Evolutionary conservation across 768 basidiomycete genomes (phyloP), one percentile per base, ranked within the genome.

Genomic region (Hemileccinum rubropunctum): DNA sequence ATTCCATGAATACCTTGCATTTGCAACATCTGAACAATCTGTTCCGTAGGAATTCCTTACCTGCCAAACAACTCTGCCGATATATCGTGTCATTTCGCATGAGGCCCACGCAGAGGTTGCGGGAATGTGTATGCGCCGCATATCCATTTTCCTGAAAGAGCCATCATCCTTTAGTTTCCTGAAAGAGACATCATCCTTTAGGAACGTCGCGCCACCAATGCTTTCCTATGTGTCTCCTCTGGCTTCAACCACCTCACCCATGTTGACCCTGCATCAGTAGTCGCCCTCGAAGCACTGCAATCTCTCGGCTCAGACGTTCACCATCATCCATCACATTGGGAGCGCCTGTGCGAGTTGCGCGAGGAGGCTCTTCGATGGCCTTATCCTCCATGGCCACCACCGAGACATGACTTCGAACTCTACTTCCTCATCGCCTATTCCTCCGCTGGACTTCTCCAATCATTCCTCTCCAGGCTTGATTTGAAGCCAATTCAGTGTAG

Each of bases 371-470:
- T 33, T 18, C 15, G 10, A 27, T 39, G 37, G 34, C 30, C 30
- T 9, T 50, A 50, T 34, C 21, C 49, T 32, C 42, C 37, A 2
- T 50, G 49, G 49, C 49, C 49, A 11, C 40, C 30, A 2, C 39
- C 43, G 2, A 21, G 23, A 12, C 49, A 50, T 5, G 49, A 50
- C 6, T 6, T 50, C 2, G 30, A 33, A 3, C 27, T 34, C 6
- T 50, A 50, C n/a, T 36, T 40, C 6, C 27, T 50, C 13, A 45
- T 50, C 4, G 49, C 49, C n/a, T 42, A 45, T 42, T 35, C 37
- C 20, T 7, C 49, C 5, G 3, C 10, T 4, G 20, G 3, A n/a
- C 32, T 50, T 6, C 21, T 50, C 23, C 43, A n/a, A 14, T 17
- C 37, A 9, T 45, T 50, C 11, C 30, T 50, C 9, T 43, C 42